Base-by-base conservation (phyloP, 2,329 filamentous ascomycete genomes). In the Aspergillus ochraceus region DNA sequence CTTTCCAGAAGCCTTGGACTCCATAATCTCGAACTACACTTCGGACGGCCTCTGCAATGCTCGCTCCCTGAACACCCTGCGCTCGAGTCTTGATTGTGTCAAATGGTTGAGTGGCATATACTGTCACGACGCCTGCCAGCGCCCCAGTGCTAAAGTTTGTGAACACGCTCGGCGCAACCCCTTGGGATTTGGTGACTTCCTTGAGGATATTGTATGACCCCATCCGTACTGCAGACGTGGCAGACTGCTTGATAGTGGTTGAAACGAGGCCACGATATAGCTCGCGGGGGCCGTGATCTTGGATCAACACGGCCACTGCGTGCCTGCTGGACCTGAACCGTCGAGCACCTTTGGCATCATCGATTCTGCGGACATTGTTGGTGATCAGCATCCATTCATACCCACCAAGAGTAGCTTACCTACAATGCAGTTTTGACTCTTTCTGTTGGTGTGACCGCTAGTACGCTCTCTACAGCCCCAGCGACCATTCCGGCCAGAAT, bases 371-470 rank as follows among this genome's bases (percentile, higher is more conserved):
- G 8, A 29, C 26, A 29, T 29, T 6, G 6, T 9, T 29, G 26
- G 26, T 9, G 26, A 29, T 72, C 17, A 29, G 17, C 30, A 17
- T 42, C 6, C 26, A n/a, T 12, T 52, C 19, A 52, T 19, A 12
- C 22, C 24, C 11, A 39, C 39, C 19, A 51, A 24, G 32, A 17
- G 61, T 12, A 30, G 49, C 6, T 20, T 45, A 60, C 56, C 11
- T 54, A 58, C 58, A 57, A 26, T 26, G 57, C 52, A 1, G 88
- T 90, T 70, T 90, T 90, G 68, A 90, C 84, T 17, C 87, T 80
- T 67, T 90, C 88, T 0, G 86, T 88, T 0, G 88, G 88, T 2
- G 87, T 90, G 1, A 90, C 87, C 1, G 86, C 86, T n/a, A 84
- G 80, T 0, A 87, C 78, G 57, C 82, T 86, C 19, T 87, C 86